Evolutionary conservation across 306 rosid genomes (phyloP).

Genomic region (Begonia peltatifolia): DNA sequence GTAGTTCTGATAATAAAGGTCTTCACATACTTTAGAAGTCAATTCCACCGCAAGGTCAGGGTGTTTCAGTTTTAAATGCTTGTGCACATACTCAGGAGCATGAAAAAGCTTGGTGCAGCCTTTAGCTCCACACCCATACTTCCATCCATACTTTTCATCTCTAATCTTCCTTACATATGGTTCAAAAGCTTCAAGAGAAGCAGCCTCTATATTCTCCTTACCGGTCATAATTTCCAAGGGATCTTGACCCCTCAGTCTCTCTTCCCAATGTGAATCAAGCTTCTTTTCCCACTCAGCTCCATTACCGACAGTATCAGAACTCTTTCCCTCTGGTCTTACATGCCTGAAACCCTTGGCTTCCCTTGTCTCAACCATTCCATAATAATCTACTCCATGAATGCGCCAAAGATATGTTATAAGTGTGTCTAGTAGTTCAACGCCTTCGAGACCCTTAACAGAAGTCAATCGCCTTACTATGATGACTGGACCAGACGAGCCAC

Average conservation of each 20-base stretch:
- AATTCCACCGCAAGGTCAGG: slow-evolving; percentile 74
- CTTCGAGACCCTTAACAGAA: slow-evolving; percentile 93
- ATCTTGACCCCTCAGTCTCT: slow-evolving; percentile 78
- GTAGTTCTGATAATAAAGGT: slow-evolving; percentile 80
- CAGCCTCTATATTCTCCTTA: slow-evolving; percentile 89
- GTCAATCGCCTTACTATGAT: slow-evolving; percentile 73
- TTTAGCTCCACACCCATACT: slow-evolving; percentile 99
- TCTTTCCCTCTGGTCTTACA: slow-evolving; percentile 60
- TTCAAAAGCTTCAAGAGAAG: slow-evolving; percentile 72
- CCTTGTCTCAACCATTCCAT: slow-evolving; percentile 77
- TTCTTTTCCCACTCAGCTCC: slow-evolving; percentile 88
- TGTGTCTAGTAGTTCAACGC: slow-evolving; percentile 79
- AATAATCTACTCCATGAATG: slow-evolving; percentile 88
- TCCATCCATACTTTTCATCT: slow-evolving; percentile 99
- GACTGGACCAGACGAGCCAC: slow-evolving; percentile 70
- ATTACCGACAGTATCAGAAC: slow-evolving; percentile 27
- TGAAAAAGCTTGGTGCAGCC: slow-evolving; percentile 99
- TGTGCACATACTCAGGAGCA: slow-evolving; percentile 91
- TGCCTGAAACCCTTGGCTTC: slow-evolving; percentile 89
- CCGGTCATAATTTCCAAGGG: slow-evolving; percentile 91
- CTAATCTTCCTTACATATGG: slow-evolving; percentile 88
- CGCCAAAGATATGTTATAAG: slow-evolving; percentile 92
- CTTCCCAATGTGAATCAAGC: slow-evolving; percentile 78
- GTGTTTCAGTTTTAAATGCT: slow-evolving; percentile 89
- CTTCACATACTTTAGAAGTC: slow-evolving; percentile 79